These are phyloP conservation scores for Kwoniella dendrophila DNA, from an alignment of 768 basidiomycete species.

Conservation along the genomic window DNA sequence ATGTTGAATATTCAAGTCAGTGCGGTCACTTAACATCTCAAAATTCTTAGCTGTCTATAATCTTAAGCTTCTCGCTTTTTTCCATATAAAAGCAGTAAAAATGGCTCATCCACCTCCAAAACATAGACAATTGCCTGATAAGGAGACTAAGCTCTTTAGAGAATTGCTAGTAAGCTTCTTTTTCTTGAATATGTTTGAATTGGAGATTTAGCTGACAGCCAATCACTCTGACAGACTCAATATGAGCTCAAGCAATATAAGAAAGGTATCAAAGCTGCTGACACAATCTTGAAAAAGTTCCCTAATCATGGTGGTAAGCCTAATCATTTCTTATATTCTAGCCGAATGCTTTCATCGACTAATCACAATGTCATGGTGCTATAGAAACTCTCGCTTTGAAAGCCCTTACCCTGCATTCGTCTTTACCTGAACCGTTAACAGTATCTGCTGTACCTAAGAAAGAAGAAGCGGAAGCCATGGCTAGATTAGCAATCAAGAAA, in stretches of 20 bases:
- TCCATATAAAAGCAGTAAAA: background rate
- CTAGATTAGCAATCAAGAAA: slow-evolving; percentile 53
- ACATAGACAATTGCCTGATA: slow-evolving; percentile 69
- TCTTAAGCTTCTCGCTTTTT: background rate
- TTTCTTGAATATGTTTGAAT: background rate
- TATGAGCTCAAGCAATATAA: slow-evolving; percentile 89
- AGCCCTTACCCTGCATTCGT: slow-evolving; percentile 67
- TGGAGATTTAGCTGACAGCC: background rate
- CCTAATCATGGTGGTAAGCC: slow-evolving; percentile 87
- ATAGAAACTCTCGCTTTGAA: slow-evolving; percentile 96
- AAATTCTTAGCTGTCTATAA: background rate
- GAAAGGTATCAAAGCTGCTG: slow-evolving; percentile 85
- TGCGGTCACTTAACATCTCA: background rate
- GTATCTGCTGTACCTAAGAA: slow-evolving; percentile 70
- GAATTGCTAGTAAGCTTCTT: slow-evolving; percentile 66
- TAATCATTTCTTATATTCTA: background rate
- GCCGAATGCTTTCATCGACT: background rate
- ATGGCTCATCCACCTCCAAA: slow-evolving; percentile 41
- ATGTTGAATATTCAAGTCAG: too few relatives aligned
- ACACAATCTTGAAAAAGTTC: slow-evolving; percentile 91
- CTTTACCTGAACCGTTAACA: slow-evolving; percentile 48
- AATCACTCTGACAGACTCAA: slow-evolving; percentile 56
- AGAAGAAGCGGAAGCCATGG: slow-evolving; percentile 61
- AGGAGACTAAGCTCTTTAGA: slow-evolving; percentile 82
- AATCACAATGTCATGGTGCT: background rate